Percentiles rank a stretch among this genome's conserved stretches.
These are phyloP conservation scores for Mytilinidion resinicola DNA, from an alignment of 495 filamentous ascomycete species.

Conservation along the genomic window DNA sequence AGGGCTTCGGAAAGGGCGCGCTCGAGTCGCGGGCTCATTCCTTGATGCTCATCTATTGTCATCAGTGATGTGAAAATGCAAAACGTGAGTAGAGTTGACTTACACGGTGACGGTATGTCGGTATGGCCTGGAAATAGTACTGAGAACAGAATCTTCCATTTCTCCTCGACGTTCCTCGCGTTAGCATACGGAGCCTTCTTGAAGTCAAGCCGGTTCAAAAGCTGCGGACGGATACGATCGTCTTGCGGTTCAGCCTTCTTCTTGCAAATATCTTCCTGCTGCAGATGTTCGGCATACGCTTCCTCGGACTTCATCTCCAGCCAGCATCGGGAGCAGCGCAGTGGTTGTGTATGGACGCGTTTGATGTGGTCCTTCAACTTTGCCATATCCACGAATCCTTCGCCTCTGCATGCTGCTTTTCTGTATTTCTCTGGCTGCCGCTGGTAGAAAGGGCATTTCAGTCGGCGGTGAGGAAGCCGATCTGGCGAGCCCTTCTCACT, in stretches of 20 bases:
- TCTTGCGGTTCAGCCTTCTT: conserved; percentile 3
- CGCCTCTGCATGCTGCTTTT: not conserved
- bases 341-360: conserved; percentile 6
- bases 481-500: not conserved
- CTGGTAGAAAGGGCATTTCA: not conserved
- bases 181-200: conserved; percentile 6
- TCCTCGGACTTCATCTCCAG: conserved; percentile 10
- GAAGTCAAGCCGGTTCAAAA: conserved; percentile 1
- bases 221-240: conserved; percentile 1
- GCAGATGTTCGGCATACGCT: not conserved
- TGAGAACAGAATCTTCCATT: conserved; percentile 9
- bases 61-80: not conserved
- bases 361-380: conserved; percentile 7
- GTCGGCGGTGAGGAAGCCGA: not conserved
- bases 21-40: conserved; percentile 2
- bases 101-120: conserved; percentile 5
- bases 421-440: not conserved
- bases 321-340: conserved; percentile 5
- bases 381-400: not conserved
- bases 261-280: not conserved
- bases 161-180: conserved; percentile 1
- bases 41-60: not conserved
- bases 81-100: not conserved
- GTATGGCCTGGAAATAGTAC: conserved; percentile 2
- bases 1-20: conserved; percentile 1